Percentiles rank a stretch among this genome's conserved stretches.
These are phyloP conservation scores for Leccinum ponderosum DNA, from an alignment of 1,284 basidiomycete species.

Conservation along the genomic window DNA sequence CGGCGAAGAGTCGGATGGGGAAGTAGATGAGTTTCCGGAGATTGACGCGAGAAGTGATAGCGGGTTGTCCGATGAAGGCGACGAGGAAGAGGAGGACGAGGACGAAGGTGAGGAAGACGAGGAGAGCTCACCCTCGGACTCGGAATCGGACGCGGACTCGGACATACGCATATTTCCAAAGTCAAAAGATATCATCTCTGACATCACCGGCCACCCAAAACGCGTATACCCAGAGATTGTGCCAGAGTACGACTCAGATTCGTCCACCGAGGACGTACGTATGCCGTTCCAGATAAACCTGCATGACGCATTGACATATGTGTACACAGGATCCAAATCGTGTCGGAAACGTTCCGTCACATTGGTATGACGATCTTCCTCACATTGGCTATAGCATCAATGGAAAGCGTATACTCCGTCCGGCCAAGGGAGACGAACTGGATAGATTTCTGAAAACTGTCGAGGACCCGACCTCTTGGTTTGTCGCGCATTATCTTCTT, in stretches of 20 bases:
- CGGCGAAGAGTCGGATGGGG: slow-evolving; percentile 44
- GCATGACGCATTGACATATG: slow-evolving; percentile 8
- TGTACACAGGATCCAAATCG: slow-evolving; percentile 80
- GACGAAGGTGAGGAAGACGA: slow-evolving; percentile 38
- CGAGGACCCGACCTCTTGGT: slow-evolving; percentile 93
- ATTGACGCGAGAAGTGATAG: slow-evolving; percentile 36
- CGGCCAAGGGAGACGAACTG: slow-evolving; percentile 94
- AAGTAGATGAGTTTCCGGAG: slow-evolving; percentile 45
- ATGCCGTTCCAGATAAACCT: slow-evolving; percentile 3
- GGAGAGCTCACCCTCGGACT: slow-evolving; percentile 23
- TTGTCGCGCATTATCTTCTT: slow-evolving; percentile 22
- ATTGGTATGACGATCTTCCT: slow-evolving; percentile 99
- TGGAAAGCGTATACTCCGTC: slow-evolving; percentile 92
- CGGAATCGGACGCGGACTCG: slow-evolving; percentile 32
- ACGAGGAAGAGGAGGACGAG: slow-evolving; percentile 29
- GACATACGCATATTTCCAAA: slow-evolving; percentile 57
- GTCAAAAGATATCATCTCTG: slow-evolving; percentile 69
- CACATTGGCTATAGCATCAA: slow-evolving; percentile 98
- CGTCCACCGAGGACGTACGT: slow-evolving; percentile 93
- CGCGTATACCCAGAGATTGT: slow-evolving; percentile 94
- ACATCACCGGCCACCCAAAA: slow-evolving; percentile 87
- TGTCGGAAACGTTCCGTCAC: slow-evolving; percentile 93
- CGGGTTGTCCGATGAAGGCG: slow-evolving; percentile 46
- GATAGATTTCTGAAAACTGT: slow-evolving; percentile 96
- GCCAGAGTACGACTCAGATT: slow-evolving; percentile 95